A percentile compares a stretch with the other conserved stretches of the same genome.
Conservation (phyloP, 129 eudicot species). For the Flaveria sonorensis region DNA sequence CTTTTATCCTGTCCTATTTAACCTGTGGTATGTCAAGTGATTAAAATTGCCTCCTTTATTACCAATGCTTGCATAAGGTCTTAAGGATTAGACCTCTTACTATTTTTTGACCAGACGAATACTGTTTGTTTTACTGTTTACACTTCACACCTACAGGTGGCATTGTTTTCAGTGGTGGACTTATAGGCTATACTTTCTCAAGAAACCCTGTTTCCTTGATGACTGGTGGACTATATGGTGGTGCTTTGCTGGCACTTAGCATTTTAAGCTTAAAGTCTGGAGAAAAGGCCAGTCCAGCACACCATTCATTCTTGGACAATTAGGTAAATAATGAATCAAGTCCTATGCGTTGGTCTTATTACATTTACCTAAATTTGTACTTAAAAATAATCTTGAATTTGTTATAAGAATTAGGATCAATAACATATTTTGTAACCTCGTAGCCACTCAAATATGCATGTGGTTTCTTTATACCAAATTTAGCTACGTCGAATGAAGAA, state of each 20-base stretch:
- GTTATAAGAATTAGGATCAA: neutral
- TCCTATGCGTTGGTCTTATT: neutral
- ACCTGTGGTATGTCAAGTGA: neutral
- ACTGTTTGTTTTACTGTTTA: neutral
- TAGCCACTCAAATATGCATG: neutral
- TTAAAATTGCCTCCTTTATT: neutral
- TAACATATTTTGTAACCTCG: neutral
- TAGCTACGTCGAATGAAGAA: neutral
- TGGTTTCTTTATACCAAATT: neutral
- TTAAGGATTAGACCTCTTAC: too few relatives aligned
- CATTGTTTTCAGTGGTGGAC: slow-evolving; percentile 26
- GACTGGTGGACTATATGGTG: slow-evolving; percentile 70
- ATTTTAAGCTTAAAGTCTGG: slow-evolving; percentile 80
- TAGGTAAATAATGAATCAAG: slow-evolving; percentile 50
- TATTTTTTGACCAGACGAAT: too few relatives aligned
- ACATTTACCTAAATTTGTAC: neutral
- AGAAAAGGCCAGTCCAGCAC: slow-evolving; percentile 79
- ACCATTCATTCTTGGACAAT: slow-evolving; percentile 88
- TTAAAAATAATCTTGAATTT: neutral
- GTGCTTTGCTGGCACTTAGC: slow-evolving; percentile 79
- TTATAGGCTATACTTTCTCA: slow-evolving; percentile 42
- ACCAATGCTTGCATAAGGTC: neutral
- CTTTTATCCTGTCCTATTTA: neutral
- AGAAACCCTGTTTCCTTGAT: slow-evolving; percentile 57
- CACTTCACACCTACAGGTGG: slow-evolving; percentile 18